Base-by-base conservation (phyloP, 2,329 filamentous ascomycete species). In the Colletotrichum neosansevieriae region DNA sequence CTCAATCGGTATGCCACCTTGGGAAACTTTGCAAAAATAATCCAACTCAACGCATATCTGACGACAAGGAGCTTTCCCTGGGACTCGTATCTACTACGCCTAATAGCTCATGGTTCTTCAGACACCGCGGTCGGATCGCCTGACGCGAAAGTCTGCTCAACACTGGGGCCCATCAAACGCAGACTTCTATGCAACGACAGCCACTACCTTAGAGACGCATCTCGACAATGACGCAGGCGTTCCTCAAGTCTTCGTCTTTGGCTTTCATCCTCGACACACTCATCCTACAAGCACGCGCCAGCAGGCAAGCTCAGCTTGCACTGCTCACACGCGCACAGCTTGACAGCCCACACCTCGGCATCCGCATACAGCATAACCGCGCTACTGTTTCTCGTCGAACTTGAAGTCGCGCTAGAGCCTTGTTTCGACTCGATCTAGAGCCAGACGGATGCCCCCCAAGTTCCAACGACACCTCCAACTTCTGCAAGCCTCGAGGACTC, bases 281-380 rank as follows among this genome's bases (percentile, higher is more conserved):
- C 47, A 21, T 49, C 34, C 15, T 47, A 42, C 44, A 47, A 24
- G 45, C 60, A 58, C 32, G 40, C 57, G 63, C 24, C 62, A 45
- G 19, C 60, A 63, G 44, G 34, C 24, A 24, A 40, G 42, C 58
- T 40, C 21, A 15, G 40, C 56, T 58, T n/a, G 36, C n/a, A 38
- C 19, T 32, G 45, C 36, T 29, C 36, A 32, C 47, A 21, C 58
- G 50, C 12, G 36, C 58, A 61, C 47, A 51, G 45, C n/a, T 56
- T 45, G 29, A 54, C 17, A 34, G 29, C 47, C 61, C 56, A 56
- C 61, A 4, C n/a, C n/a, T n/a, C n/a, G n/a, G n/a, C 42, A 54
- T 42, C 34, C 44, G 21, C 61, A 66, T 59, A 34, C 57, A 62
- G 68, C 64, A 67, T 68, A 59, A 68, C 44, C 58, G 59, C 68